Evolutionary conservation across 176 grass and related monocot genomes (phyloP).

Genomic region (Neostapfia colusana): DNA sequence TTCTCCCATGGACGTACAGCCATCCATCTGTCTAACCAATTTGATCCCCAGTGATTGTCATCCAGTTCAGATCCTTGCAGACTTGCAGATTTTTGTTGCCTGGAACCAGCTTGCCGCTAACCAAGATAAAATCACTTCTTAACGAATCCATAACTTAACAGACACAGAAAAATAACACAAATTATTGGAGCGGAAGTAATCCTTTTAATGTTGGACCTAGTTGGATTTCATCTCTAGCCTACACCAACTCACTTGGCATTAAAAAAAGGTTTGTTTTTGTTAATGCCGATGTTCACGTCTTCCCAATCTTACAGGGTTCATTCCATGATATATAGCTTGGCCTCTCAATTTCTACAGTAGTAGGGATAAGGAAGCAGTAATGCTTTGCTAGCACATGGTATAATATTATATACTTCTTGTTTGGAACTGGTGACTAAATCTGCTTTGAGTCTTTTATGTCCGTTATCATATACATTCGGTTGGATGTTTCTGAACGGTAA

Average conservation of each 20-base stretch:
- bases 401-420: slow-evolving; percentile 1
- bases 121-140: slow-evolving; percentile 37
- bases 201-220: not conserved
- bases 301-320: too few relatives aligned
- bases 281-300: too few relatives aligned
- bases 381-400: not conserved
- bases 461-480: too few relatives aligned
- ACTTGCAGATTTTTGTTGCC: slow-evolving; percentile 49
- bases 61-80: slow-evolving; percentile 55
- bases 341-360: not conserved
- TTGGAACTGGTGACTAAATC: too few relatives aligned
- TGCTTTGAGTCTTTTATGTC: too few relatives aligned
- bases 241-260: not conserved
- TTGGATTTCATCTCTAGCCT: not conserved
- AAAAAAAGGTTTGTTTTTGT: not conserved
- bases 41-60: slow-evolving; percentile 84
- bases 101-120: slow-evolving; percentile 89
- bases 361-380: not conserved
- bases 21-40: slow-evolving; percentile 98
- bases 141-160: slow-evolving; percentile 14
- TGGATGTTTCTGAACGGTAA: too few relatives aligned
- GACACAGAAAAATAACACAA: not conserved
- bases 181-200: not conserved
- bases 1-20: slow-evolving; percentile 97
- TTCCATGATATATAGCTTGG: slow-evolving; percentile 40